Evolutionary conservation across 306 rosid species (phyloP).

Genomic region (Quercus agrifolia): DNA sequence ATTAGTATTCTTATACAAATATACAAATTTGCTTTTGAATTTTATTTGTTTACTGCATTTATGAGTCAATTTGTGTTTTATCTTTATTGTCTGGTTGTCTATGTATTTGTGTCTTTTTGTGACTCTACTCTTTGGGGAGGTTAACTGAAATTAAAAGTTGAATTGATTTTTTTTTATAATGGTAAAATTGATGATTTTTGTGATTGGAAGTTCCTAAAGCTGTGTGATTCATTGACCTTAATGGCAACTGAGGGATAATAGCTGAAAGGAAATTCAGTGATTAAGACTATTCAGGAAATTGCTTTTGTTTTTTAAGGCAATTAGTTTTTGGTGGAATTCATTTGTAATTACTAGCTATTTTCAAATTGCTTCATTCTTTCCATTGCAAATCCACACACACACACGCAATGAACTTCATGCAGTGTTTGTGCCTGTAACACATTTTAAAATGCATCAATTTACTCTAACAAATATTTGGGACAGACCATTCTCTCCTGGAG

Average conservation of each 20-base stretch:
- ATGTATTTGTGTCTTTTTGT: background rate
- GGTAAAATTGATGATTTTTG: constrained; percentile 16
- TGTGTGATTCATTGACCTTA: too few species aligned
- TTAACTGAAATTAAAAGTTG: constrained; percentile 1
- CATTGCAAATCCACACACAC: background rate
- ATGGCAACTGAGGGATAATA: background rate
- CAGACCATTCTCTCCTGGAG: background rate
- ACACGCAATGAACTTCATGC: background rate
- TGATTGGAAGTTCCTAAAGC: background rate
- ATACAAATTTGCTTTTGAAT: too few species aligned
- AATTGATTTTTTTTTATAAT: background rate
- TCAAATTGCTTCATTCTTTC: constrained; percentile 1
- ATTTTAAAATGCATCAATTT: constrained; percentile 1
- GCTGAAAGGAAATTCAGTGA: background rate
- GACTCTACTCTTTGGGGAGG: background rate
- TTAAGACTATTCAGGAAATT: background rate
- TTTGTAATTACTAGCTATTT: background rate
- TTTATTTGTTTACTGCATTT: background rate
- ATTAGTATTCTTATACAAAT: too few species aligned
- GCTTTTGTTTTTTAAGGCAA: background rate
- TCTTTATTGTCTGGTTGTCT: background rate
- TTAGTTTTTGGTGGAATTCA: background rate
- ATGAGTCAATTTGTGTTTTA: background rate
- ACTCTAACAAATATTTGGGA: background rate
- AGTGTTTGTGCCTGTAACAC: background rate